phyloP scores from a whole-genome alignment of 257 asterid species.

The Lycium ferocissimum region DNA sequence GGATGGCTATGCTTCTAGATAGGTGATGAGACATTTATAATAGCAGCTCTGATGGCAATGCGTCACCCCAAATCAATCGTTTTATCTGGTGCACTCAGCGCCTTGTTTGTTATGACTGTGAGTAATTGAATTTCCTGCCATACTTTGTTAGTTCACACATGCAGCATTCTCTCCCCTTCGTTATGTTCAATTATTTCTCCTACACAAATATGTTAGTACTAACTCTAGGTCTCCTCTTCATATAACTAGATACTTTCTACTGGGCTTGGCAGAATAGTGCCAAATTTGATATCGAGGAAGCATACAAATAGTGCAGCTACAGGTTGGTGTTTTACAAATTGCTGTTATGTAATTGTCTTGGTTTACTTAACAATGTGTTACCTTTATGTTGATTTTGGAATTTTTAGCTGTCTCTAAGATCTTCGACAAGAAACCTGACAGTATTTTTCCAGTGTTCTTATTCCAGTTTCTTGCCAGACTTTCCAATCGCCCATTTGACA shows the following conservation, averaged over 20 bases:
- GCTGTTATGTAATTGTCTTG: slow-evolving; percentile 7
- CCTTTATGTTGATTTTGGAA: neutral
- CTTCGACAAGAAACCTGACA: neutral
- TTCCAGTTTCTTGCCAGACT: slow-evolving; percentile 15
- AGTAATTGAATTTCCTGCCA: slow-evolving; percentile 38
- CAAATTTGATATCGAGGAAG: slow-evolving; percentile 94
- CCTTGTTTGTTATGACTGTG: slow-evolving; percentile 96
- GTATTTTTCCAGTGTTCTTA: neutral
- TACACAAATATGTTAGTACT: neutral
- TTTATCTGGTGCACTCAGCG: slow-evolving; percentile 96
- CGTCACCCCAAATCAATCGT: slow-evolving; percentile 97
- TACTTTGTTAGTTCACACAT: neutral
- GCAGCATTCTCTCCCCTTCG: slow-evolving; percentile 13
- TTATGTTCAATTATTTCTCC: neutral
- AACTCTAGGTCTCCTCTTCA: slow-evolving; percentile 30
- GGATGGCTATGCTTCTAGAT: slow-evolving; percentile 59
- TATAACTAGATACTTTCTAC: slow-evolving; percentile 80
- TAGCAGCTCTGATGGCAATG: slow-evolving; percentile 99
- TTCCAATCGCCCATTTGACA: neutral
- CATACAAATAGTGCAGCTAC: slow-evolving; percentile 97
- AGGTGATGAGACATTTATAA: slow-evolving; percentile 95
- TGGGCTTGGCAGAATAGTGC: slow-evolving; percentile 98
- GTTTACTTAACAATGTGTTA: neutral
- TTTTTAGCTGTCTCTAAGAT: neutral
- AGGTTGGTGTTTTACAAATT: slow-evolving; percentile 46